Conservation (phyloP, 2,329 filamentous ascomycete genomes). For the Leptographium wingfieldii region DNA sequence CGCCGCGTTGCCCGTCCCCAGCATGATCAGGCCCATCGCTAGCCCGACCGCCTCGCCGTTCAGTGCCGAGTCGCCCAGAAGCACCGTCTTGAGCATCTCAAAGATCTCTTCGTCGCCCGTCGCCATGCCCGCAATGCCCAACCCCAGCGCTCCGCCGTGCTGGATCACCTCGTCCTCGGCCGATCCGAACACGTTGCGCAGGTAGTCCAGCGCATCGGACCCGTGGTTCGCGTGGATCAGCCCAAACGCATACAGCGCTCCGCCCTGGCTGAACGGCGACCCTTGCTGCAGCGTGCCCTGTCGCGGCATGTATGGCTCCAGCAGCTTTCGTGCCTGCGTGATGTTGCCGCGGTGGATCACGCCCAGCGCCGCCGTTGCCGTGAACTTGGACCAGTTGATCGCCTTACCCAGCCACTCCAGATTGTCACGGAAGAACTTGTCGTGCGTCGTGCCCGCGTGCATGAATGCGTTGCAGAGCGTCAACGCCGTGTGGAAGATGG, state of each 20-base stretch:
- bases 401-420: constrained; percentile 96
- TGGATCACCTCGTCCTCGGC: constrained; percentile 88
- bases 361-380: constrained; percentile 86
- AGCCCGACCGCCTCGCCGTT: constrained; percentile 95
- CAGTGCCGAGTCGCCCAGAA: constrained; percentile 88
- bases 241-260: constrained; percentile 88
- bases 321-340: constrained; percentile 79
- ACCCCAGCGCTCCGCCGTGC: constrained; percentile 85
- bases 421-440: constrained; percentile 97
- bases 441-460: constrained; percentile 96
- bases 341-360: constrained; percentile 96
- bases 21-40: constrained; percentile 94
- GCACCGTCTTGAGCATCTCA: constrained; percentile 74
- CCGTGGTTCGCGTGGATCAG: constrained; percentile 97
- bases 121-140: constrained; percentile 96
- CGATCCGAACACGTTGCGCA: constrained; percentile 60
- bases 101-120: constrained; percentile 85
- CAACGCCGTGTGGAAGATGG: constrained; percentile 95
- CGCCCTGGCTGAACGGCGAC: constrained; percentile 91
- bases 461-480: constrained; percentile 98
- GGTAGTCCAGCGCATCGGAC: constrained; percentile 72
- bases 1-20: constrained; percentile 91
- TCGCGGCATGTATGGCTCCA: constrained; percentile 87
- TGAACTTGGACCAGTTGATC: constrained; percentile 99
- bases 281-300: constrained; percentile 61